A percentile compares a stretch with the other conserved stretches of the same genome.
Conservation (phyloP, 345 rosid species). For the Gossypium arboreum region DNA sequence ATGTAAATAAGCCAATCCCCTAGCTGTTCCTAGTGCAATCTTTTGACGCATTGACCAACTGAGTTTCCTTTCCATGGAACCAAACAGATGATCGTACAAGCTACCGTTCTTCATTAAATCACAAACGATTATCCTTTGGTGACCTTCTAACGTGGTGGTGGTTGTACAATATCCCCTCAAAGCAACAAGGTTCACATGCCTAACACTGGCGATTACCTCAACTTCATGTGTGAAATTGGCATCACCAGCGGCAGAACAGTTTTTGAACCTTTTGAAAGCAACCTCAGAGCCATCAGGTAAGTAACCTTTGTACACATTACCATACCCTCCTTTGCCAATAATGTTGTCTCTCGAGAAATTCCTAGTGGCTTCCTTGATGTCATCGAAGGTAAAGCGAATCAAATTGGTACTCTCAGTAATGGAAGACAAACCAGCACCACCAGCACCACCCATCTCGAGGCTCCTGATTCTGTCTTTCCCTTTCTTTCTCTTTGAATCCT, state of each 20-base stretch:
- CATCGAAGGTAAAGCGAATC: conserved; percentile 58
- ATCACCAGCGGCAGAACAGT: conserved; percentile 77
- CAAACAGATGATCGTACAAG: conserved; percentile 74
- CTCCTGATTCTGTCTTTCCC: conserved; percentile 18
- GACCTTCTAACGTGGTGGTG: conserved; percentile 75
- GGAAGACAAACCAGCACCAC: conserved; percentile 41
- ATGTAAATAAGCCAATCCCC: conserved; percentile 84
- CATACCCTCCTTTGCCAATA: conserved; percentile 83
- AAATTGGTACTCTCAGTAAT: conserved; percentile 65
- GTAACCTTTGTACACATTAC: conserved; percentile 77
- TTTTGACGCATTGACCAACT: conserved; percentile 76
- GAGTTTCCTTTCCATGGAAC: conserved; percentile 43
- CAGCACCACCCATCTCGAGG: conserved; percentile 27
- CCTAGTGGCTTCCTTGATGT: conserved; percentile 69
- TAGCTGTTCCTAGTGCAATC: conserved; percentile 82
- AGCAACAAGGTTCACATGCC: conserved; percentile 82
- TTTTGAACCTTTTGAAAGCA: conserved; percentile 89
- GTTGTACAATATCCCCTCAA: conserved; percentile 82
- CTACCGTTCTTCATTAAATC: conserved; percentile 79
- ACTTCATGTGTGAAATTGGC: conserved; percentile 67
- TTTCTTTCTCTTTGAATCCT: conserved; percentile 27
- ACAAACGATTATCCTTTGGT: conserved; percentile 90
- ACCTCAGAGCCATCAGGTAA: conserved; percentile 66
- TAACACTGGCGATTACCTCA: conserved; percentile 84
- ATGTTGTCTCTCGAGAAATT: conserved; percentile 67